These are phyloP conservation scores for Penicillium lividum DNA, from an alignment of 495 filamentous ascomycete genomes.

Conservation along the genomic window DNA sequence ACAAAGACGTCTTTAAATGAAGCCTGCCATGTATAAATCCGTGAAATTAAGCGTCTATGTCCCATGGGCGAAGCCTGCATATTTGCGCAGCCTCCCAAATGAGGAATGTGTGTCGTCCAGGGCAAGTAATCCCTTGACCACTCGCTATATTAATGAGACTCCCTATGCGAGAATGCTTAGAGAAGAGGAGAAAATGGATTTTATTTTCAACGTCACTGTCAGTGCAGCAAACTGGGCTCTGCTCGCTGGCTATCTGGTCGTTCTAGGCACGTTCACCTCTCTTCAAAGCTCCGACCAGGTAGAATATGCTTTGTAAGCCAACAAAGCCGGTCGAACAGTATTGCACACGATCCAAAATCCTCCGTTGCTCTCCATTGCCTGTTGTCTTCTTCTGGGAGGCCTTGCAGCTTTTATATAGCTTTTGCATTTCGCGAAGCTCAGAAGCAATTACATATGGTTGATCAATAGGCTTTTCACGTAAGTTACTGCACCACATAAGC, in stretches of 20 bases:
- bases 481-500: too few species aligned
- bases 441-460: too few species aligned
- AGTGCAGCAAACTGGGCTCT: conserved; percentile 33
- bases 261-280: conserved; percentile 34
- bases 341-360: conserved; percentile 10
- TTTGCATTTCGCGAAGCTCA: too few species aligned
- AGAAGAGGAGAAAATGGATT: conserved; percentile 23
- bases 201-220: conserved; percentile 28
- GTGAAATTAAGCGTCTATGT: not conserved
- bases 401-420: conserved; percentile 7
- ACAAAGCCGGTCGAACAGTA: conserved; percentile 6
- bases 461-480: too few species aligned
- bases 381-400: conserved; percentile 3
- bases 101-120: not conserved
- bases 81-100: not conserved
- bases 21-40: not conserved
- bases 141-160: conserved; percentile 6
- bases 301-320: conserved; percentile 3
- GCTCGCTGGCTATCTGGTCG: conserved; percentile 32
- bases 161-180: conserved; percentile 33
- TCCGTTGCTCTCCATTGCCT: conserved; percentile 10
- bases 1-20: not conserved
- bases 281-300: conserved; percentile 19
- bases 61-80: not conserved
- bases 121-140: not conserved